phyloP scores from a whole-genome alignment of 495 filamentous ascomycete species.

The Chaetomium cochliodes region DNA sequence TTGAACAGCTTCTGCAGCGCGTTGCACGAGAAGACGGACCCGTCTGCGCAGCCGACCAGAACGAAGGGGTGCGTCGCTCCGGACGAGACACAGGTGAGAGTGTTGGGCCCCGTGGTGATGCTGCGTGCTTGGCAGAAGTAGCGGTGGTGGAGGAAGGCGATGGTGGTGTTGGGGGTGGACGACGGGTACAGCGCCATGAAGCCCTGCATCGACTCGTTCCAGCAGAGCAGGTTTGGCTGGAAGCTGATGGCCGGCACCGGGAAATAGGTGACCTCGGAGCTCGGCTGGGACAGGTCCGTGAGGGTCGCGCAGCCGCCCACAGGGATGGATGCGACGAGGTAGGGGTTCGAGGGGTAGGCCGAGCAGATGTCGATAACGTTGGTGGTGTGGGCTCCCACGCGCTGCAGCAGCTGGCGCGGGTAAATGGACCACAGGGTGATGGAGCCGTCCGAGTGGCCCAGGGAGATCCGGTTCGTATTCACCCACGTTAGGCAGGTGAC shows the following conservation, averaged over 20 bases:
- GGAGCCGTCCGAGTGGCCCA: conserved; percentile 50
- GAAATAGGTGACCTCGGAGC: conserved; percentile 48
- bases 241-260: conserved; percentile 45
- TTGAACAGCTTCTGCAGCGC: conserved; percentile 47
- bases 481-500: conserved; percentile 52
- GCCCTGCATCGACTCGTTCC: conserved; percentile 48
- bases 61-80: conserved; percentile 47
- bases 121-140: conserved; percentile 48
- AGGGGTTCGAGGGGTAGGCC: conserved; percentile 47
- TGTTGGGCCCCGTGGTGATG: conserved; percentile 46
- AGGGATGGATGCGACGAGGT: conserved; percentile 46
- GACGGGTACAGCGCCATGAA: conserved; percentile 49
- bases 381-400: conserved; percentile 44
- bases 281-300: conserved; percentile 47
- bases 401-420: conserved; percentile 40
- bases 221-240: conserved; percentile 48
- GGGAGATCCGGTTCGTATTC: conserved; percentile 47
- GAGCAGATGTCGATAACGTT: conserved; percentile 50
- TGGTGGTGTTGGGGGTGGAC: conserved; percentile 46
- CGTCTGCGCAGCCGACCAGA: conserved; percentile 46
- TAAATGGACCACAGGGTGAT: conserved; percentile 50
- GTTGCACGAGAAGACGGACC: conserved; percentile 47
- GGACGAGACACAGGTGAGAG: conserved; percentile 44
- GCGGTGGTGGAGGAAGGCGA: conserved; percentile 47
- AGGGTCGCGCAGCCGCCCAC: conserved; percentile 47